Evolutionary conservation across 2,329 filamentous ascomycete species (phyloP), one percentile per base, ranked within the genome.

Genomic region (Aspergillus latus): DNA sequence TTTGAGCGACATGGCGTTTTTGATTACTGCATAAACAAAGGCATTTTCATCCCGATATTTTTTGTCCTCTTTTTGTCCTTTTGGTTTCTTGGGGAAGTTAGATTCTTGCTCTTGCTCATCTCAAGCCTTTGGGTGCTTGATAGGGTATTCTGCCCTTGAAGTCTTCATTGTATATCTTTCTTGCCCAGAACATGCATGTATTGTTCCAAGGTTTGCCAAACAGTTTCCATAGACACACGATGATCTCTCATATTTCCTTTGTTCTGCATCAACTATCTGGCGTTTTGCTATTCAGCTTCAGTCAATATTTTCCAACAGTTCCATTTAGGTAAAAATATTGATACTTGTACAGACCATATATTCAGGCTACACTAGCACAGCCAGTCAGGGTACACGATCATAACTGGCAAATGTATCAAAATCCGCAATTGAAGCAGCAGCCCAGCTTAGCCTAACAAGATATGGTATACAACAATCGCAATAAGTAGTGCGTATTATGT

Each of bases 1-100:
- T 61, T 61, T 58, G 29, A 63, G 56, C 56, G 56, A 44, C 40
- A 56, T 55, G 57, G 62, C 58, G 61, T 61, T 62, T 52, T 39
- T 34, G 36, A 46, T 37, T 39, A 30, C 26, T 36, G 26, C 45
- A 49, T 49, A 47, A 21, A 21, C 32, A 45, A 43, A 26, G 8
- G 49, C 28, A 26, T 45, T 45, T 46, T 26, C 29, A 11, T 29
- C 44, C 15, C 48, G 11, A 52, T 21, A n/a, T 21, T 21, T 48
- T 43, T 44, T 28, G 43, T n/a, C 30, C 36, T 29, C 30, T n/a
- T 21, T 21, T 21, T 10, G n/a, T 40, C 16, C 48, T 43, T 26
- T 36, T 37, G 29, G 39, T 44, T 16, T 13, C 11, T 37, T n/a
- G 26, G 32, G 13, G 15, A 21, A 45, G 39, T 34, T 26, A 13